Conservation (phyloP, 2,329 filamentous ascomycete species). For the Cercospora citrullina region DNA sequence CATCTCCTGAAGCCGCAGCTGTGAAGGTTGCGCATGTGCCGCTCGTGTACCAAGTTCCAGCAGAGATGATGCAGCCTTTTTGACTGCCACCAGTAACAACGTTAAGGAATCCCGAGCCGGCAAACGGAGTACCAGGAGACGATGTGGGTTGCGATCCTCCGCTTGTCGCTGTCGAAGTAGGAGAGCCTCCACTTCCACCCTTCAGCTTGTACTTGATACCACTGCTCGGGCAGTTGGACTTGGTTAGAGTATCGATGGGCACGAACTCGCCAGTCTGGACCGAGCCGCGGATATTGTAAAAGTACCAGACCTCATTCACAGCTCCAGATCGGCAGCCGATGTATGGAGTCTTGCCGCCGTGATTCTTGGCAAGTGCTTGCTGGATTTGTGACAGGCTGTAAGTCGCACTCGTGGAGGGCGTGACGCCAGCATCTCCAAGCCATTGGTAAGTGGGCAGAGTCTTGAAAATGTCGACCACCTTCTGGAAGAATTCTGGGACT, state of each 20-base stretch:
- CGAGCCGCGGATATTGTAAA: conserved; percentile 63
- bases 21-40: conserved; percentile 69
- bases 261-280: conserved; percentile 63
- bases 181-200: conserved; percentile 35
- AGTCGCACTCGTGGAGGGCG: conserved; percentile 54
- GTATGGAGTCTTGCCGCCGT: conserved; percentile 59
- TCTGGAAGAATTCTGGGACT: conserved; percentile 68
- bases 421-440: conserved; percentile 62
- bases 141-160: conserved; percentile 38
- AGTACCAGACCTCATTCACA: conserved; percentile 60
- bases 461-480: conserved; percentile 66
- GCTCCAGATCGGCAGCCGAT: conserved; percentile 56
- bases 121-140: conserved; percentile 47
- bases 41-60: conserved; percentile 65
- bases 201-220: conserved; percentile 69
- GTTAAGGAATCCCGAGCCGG: conserved; percentile 62
- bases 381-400: conserved; percentile 63
- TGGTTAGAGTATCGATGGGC: conserved; percentile 54
- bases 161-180: conserved; percentile 32
- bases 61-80: conserved; percentile 66
- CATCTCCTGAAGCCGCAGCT: conserved; percentile 48
- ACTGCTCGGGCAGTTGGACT: conserved; percentile 61
- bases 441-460: conserved; percentile 64
- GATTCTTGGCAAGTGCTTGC: conserved; percentile 54
- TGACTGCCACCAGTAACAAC: conserved; percentile 52